Evolutionary conservation across 2,329 filamentous ascomycete genomes (phyloP).

Genomic region (Fusarium palustre): DNA sequence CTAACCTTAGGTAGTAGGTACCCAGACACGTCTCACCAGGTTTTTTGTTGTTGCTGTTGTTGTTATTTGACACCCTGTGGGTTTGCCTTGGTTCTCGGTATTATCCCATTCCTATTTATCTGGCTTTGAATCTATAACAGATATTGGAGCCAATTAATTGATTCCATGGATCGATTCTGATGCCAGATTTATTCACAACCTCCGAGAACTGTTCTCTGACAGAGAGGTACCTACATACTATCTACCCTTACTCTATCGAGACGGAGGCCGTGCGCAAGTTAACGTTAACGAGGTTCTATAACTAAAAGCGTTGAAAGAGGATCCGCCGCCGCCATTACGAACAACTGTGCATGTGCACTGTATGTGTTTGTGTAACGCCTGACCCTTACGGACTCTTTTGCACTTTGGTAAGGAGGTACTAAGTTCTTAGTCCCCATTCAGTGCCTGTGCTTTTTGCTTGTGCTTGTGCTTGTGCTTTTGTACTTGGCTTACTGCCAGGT

Average conservation of each 20-base stretch:
- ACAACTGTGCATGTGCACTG: constrained; percentile 39
- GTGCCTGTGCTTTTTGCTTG: constrained; percentile 6
- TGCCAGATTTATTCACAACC: constrained; percentile 24
- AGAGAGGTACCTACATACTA: no score
- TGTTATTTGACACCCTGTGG: not conserved
- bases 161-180: constrained; percentile 2
- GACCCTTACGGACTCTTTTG: constrained; percentile 15
- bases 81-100: not conserved
- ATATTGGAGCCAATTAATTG: not conserved
- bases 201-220: constrained; percentile 3
- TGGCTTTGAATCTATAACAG: not conserved
- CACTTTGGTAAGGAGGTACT: not conserved
- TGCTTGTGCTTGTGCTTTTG: constrained; percentile 17
- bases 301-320: constrained; percentile 11
- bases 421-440: constrained; percentile 6
- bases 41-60: not conserved
- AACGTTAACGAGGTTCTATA: constrained; percentile 16
- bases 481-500: constrained; percentile 20
- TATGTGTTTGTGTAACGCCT: constrained; percentile 39
- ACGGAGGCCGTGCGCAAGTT: constrained; percentile 42
- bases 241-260: constrained; percentile 27
- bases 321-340: constrained; percentile 4
- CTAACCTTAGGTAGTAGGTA: no score
- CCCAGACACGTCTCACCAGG: not conserved
- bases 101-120: not conserved